Evolutionary conservation across 2,329 filamentous ascomycete genomes (phyloP).

Genomic region (Knoxdaviesia proteae): DNA sequence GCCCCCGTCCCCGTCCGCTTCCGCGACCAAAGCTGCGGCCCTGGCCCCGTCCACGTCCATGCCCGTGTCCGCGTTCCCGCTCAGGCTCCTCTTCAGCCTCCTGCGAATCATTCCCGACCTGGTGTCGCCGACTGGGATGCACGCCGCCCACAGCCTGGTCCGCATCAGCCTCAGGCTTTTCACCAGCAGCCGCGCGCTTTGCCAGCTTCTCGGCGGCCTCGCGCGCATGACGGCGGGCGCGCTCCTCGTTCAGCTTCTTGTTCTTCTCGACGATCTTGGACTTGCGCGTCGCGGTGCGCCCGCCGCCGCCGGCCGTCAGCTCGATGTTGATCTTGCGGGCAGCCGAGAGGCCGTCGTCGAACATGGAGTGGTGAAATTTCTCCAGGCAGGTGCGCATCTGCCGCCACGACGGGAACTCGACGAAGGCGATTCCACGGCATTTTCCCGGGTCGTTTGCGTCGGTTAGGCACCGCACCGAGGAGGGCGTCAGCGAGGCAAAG

Average conservation of each 20-base stretch:
- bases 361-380: conserved; percentile 70
- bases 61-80: neutral
- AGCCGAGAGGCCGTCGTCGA: conserved; percentile 32
- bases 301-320: conserved; percentile 73
- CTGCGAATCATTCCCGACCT: conserved; percentile 5
- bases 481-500: conserved; percentile 56
- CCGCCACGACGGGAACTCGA: conserved; percentile 74
- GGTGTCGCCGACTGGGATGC: conserved; percentile 28
- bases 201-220: conserved; percentile 20
- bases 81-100: neutral
- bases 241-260: conserved; percentile 54
- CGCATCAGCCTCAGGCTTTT: conserved; percentile 8
- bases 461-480: conserved; percentile 51
- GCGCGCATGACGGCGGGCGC: conserved; percentile 24
- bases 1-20: conserved; percentile 1
- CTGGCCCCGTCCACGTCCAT: conserved; percentile 1
- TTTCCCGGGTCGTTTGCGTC: conserved; percentile 39
- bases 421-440: conserved; percentile 61
- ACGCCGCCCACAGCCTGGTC: conserved; percentile 14
- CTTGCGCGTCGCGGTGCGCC: conserved; percentile 49
- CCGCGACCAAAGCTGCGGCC: conserved; percentile 1
- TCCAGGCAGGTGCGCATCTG: conserved; percentile 85
- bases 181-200: conserved; percentile 15
- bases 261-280: conserved; percentile 76
- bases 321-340: conserved; percentile 78